Percentiles rank a stretch among this genome's conserved stretches.
Evolutionary conservation across 2,329 filamentous ascomycete species (phyloP).

Genomic region (Neonectria hederae): DNA sequence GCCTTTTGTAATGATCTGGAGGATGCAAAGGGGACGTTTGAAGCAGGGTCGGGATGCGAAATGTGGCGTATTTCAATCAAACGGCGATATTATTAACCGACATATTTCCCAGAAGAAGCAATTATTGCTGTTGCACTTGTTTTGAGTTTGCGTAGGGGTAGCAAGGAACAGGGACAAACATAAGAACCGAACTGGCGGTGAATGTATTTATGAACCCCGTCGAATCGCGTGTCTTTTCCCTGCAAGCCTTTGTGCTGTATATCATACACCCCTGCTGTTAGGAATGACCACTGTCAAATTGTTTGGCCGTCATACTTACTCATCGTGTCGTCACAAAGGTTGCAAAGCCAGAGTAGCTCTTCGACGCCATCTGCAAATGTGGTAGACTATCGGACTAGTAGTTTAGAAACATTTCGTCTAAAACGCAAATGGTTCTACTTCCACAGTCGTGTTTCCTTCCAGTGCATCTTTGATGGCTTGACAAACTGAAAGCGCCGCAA

Average conservation of each 20-base stretch:
- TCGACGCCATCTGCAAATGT: no score
- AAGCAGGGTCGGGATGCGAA: neutral
- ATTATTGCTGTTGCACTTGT: neutral
- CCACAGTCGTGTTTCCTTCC: slow-evolving; percentile 40
- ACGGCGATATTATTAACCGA: neutral
- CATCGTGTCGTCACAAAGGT: no score
- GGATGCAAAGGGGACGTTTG: neutral
- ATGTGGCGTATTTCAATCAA: neutral
- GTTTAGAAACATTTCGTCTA: neutral
- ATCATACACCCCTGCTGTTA: no score
- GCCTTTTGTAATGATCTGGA: neutral
- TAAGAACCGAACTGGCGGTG: neutral
- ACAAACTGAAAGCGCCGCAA: slow-evolving; percentile 62
- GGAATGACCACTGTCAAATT: neutral
- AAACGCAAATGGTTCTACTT: slow-evolving; percentile 30
- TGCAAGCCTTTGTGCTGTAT: no score
- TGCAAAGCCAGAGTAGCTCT: no score
- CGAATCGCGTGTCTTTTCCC: neutral
- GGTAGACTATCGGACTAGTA: no score
- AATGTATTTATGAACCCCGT: neutral
- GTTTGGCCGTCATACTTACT: neutral
- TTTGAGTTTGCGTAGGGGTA: neutral
- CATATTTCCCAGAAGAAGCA: neutral
- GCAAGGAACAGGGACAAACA: neutral
- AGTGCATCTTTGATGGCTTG: slow-evolving; percentile 60